phyloP scores from a whole-genome alignment of 768 basidiomycete species.

The Suillus paluster region DNA sequence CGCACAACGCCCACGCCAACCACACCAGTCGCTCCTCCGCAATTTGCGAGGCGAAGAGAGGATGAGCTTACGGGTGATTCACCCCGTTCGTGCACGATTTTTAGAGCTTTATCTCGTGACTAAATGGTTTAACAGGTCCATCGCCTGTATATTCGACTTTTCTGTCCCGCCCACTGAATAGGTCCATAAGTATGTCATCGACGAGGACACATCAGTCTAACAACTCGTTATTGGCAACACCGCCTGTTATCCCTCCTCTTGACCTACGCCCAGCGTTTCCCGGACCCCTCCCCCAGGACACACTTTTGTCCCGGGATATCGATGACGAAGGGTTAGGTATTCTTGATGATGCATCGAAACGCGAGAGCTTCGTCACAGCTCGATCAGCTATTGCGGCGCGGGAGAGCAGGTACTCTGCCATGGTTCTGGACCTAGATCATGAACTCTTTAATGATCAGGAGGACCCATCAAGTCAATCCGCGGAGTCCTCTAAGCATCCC shows the following conservation, averaged over 20 bases:
- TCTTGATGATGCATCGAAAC: conserved; percentile 48
- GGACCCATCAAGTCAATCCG: conserved; percentile 19
- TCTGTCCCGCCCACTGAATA: conserved; percentile 65
- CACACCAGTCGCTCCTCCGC: conserved; percentile 25
- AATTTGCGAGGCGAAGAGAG: conserved; percentile 31
- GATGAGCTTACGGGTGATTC: conserved; percentile 32
- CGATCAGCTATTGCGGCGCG: conserved; percentile 24
- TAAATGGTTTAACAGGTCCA: conserved; percentile 40
- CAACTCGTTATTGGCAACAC: conserved; percentile 37
- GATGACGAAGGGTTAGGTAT: conserved; percentile 27
- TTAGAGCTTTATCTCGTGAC: background rate
- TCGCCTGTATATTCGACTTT: conserved; percentile 59
- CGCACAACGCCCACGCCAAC: conserved; percentile 31
- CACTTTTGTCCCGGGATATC: conserved; percentile 25
- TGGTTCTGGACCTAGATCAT: conserved; percentile 23
- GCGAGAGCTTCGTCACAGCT: conserved; percentile 63
- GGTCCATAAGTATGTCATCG: conserved; percentile 67
- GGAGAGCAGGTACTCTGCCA: conserved; percentile 36
- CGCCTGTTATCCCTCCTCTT: conserved; percentile 60
- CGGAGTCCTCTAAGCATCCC: conserved; percentile 12
- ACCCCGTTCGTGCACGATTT: conserved; percentile 44
- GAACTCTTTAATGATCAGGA: conserved; percentile 19
- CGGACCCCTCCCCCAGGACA: conserved; percentile 31
- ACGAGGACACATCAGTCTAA: conserved; percentile 59
- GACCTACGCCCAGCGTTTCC: conserved; percentile 62